Evolutionary conservation across 129 eudicot genomes (phyloP).

Genomic region (Flaveria sonorensis): DNA sequence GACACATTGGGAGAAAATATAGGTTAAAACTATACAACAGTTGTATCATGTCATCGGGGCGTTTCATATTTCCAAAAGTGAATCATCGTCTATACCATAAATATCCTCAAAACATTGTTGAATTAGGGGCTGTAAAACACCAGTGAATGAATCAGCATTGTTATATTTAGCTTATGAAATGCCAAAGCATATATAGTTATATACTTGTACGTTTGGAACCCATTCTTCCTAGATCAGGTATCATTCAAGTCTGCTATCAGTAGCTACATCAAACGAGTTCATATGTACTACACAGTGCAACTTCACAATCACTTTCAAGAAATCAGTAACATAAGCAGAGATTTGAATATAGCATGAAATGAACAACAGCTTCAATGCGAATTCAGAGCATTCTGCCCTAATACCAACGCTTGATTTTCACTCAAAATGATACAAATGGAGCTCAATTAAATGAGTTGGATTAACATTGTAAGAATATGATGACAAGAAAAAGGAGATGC

Average conservation of each 20-base stretch:
- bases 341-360: background rate
- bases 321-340: conserved; percentile 1
- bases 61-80: background rate
- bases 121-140: too few species aligned
- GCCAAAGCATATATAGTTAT: too few species aligned
- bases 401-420: conserved; percentile 5
- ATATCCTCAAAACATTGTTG: background rate
- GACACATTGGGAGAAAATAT: background rate
- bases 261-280: conserved; percentile 4
- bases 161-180: background rate
- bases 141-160: background rate
- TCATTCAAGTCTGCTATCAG: background rate
- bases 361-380: background rate
- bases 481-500: background rate
- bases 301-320: conserved; percentile 14
- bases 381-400: conserved; percentile 22
- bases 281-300: background rate
- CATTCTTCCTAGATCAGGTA: conserved; percentile 10
- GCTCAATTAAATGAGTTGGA: background rate
- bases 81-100: background rate
- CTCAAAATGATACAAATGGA: background rate
- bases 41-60: background rate
- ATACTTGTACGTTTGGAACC: background rate
- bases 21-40: background rate
- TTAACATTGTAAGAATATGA: background rate